Base-by-base conservation (phyloP, 345 rosid species). In the Citropsis articulata region DNA sequence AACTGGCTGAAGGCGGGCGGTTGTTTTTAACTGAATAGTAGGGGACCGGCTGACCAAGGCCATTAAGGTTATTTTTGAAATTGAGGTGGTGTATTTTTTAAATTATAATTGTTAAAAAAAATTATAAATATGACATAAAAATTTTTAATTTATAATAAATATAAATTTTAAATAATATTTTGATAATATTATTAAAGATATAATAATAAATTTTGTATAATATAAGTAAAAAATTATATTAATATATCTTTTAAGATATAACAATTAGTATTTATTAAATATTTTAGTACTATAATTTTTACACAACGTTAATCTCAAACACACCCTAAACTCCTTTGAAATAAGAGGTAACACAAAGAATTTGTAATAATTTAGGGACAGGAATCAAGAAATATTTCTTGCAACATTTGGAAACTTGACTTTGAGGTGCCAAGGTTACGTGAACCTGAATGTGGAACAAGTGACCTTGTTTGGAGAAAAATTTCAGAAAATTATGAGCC, bases 231-330 rank as follows among this genome's bases (percentile, higher is more conserved):
- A 0, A 35, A 35, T 35, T 0, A 35, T 35, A 35, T 35, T 0
- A 35, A 35, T 6, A 6, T 35, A 35, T 5, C 5, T 6, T 35
- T 5, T 1, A 35, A 35, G 0, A 0, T 35, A 0, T 0, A 35
- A 35, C 0, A 5, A 0, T 0, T 35, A 35, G 7, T 35, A 0
- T 35, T 0, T 35, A 35, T 0, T 0, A 35, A 35, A 1, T 35
- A 35, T 1, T 35, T 35, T 6, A 35, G 5, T 1, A 0, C 0
- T 35, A 1, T 35, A 5, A 35, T 35, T 35, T 35, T 0, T 35
- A 35, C 0, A 0, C 1, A 5, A 33, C 1, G 35, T 5, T 35
- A 35, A 35, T 0, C 7, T 5, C 36, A 6, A 35, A 35, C 7
- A 0, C 36, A 35, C 1, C 36, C 7, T 35, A 35, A 57, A 48